Evolutionary conservation across 768 basidiomycete species (phyloP), one percentile per base, ranked within the genome.

Genomic region (Psilocybe subaeruginosa): DNA sequence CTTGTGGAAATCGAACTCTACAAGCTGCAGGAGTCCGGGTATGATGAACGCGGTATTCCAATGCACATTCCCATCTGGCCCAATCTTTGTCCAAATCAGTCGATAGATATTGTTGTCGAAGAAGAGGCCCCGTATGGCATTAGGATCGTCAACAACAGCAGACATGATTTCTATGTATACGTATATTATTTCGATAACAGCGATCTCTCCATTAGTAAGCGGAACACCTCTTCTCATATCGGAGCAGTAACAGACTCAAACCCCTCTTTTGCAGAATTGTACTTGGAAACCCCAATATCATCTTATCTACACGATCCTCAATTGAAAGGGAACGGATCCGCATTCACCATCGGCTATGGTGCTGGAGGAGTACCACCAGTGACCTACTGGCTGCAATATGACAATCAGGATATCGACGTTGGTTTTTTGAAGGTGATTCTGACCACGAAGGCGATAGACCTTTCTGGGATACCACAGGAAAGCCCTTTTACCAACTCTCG

Each of bases 1-100:
- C 23, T 37, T 33, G 19, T 59, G 27, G 17, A 45, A 4, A 6
- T 59, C 11, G 19, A 48, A 11, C 7, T 43, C 12, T 43, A 52
- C 39, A 12, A 39, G 6, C 50, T 59, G 4, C 8, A 45, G 9
- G 50, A 59, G 27, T 37, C 19, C 19, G 8, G 9, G 76, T 79
- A 47, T 41, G 9, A 27, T 12, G 52, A 52, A 17, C 3, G 5
- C 2, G 58, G 51, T 8, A 41, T 52, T 35, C 12, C 0, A 11
- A 30, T 35, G 33, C 33, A 2, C 11, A 35, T 35, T 35, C 33
- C 39, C 4, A 6, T 39, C 5, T 23, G 29, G 35, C 19, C 4
- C 19, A 30, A 59, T 27, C 27, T 59, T 1, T 52, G 30, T 27
- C 12, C 27, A 3, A 43, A 45, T 27, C 12, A 30, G 12, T 9